phyloP scores from a whole-genome alignment of 2,329 filamentous ascomycete genomes.

The Teratosphaeria destructans region DNA sequence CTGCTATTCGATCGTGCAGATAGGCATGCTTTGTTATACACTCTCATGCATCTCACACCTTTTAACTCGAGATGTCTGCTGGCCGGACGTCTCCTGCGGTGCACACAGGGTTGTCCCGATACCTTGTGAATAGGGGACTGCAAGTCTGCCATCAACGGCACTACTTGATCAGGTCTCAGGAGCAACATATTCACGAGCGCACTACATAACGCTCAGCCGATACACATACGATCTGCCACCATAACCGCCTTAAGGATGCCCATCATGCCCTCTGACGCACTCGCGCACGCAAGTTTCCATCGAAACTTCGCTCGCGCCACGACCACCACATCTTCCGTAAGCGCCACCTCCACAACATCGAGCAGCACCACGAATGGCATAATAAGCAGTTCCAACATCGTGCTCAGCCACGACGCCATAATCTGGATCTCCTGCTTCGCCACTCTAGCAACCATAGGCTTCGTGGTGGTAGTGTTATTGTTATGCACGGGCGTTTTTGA shows the following conservation, averaged over 20 bases:
- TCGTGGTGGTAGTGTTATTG: conserved; percentile 3
- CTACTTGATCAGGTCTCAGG: not conserved
- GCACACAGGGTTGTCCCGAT: not conserved
- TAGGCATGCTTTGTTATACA: not conserved
- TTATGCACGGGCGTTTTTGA: conserved; percentile 2
- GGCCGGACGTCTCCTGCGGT: not conserved
- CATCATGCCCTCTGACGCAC: not conserved
- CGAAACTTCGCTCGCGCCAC: not conserved
- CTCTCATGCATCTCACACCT: not conserved
- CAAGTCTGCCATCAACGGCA: not conserved
- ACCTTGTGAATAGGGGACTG: not conserved
- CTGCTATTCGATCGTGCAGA: not conserved
- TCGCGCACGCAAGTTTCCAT: not conserved
- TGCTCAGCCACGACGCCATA: conserved; percentile 3
- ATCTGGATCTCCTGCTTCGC: conserved; percentile 6
- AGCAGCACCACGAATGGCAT: not conserved
- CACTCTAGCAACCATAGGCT: conserved; percentile 2
- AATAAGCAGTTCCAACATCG: not conserved
- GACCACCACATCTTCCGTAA: not conserved
- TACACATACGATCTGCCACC: not conserved
- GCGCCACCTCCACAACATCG: not conserved
- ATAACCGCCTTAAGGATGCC: not conserved
- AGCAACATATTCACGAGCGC: not conserved
- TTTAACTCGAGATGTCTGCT: not conserved
- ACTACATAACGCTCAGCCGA: not conserved